Evolutionary conservation across 495 filamentous ascomycete genomes (phyloP), one percentile per base, ranked within the genome.

Genomic region (Penicillium paxilli): DNA sequence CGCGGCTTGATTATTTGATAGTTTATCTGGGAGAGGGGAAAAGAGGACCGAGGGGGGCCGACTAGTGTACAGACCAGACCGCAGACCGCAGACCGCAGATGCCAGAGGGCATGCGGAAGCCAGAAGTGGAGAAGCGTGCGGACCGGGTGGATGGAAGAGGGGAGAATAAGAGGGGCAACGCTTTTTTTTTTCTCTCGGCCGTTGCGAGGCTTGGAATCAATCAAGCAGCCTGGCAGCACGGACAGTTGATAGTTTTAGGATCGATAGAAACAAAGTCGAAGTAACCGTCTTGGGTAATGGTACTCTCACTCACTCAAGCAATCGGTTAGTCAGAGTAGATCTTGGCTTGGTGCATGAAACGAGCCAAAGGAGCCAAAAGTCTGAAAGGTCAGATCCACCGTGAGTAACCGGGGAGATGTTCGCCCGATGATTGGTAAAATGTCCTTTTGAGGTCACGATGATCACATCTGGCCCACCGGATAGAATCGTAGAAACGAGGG

Each of bases 371-470:
- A 3, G 14, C 4, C 4, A n/a, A 19, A 40, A 40, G 26, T 5
- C 5, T 28, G 5, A 28, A 11, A 11, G 5, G 26, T 28, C 5
- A 38, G 35, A 47, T 47, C 48, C 14, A 89, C 91, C 20, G 47
- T 38, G 83, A 22, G 48, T 49, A 50, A 22, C 47, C 61, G 58
- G 61, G 54, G 42, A 28, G 57, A 61, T 33, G 25, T 64, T 60
- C 50, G 50, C 47, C 58, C 57, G 57, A 20, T 20, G 26, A 54
- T 23, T 32, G 22, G 22, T 6, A 44, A 28, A 28, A n/a, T 28
- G 26, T 5, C 26, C 5, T 5, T 28, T 40, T 62, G 35, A 55
- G 46, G 57, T 59, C 55, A 63, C 51, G 49, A 56, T 57, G 58
- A 60, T 47, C 58, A 52, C 40, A 50, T 48, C 23, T 47, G 58